A percentile compares a stretch with the other conserved stretches of the same genome.
Conservation (phyloP, 2,329 filamentous ascomycete species). For the Diplodia sapinea region DNA sequence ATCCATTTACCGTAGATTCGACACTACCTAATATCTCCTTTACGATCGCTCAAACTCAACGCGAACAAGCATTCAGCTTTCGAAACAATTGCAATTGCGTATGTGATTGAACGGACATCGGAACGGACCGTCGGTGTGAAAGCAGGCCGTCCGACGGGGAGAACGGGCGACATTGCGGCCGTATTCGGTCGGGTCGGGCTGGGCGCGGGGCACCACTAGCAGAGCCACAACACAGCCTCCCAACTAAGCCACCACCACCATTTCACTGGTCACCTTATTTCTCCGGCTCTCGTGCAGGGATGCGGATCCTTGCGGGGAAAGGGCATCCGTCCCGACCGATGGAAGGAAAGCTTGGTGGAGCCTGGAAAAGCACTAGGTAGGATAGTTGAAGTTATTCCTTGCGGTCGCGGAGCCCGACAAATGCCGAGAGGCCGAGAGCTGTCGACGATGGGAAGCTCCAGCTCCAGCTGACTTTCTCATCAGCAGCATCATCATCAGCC, state of each 20-base stretch:
- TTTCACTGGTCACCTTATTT: constrained; percentile 11
- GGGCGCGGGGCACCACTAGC: not conserved
- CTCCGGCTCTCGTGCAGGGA: not conserved
- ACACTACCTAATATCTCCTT: not conserved
- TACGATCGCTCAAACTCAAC: not conserved
- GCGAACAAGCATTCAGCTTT: not conserved
- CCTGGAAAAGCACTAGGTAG: not conserved
- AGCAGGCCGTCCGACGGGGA: not conserved
- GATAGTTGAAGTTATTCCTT: not conserved
- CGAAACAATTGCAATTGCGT: not conserved
- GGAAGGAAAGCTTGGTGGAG: not conserved
- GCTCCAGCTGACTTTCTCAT: not conserved
- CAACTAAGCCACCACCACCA: not conserved
- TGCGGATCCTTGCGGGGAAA: constrained; percentile 2
- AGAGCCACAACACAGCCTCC: constrained; percentile 21
- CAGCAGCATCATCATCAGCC: not conserved
- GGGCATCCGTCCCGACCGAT: not conserved
- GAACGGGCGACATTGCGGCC: not conserved
- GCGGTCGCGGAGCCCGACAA: not conserved
- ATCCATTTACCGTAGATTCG: not conserved
- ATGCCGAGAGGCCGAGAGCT: not conserved
- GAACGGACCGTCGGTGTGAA: not conserved
- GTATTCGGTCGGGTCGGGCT: not conserved
- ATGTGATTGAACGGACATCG: not conserved
- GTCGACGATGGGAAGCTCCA: not conserved